These are phyloP conservation scores for Sodiomyces alkalinus DNA, from an alignment of 2,329 filamentous ascomycete species.

Conservation along the genomic window DNA sequence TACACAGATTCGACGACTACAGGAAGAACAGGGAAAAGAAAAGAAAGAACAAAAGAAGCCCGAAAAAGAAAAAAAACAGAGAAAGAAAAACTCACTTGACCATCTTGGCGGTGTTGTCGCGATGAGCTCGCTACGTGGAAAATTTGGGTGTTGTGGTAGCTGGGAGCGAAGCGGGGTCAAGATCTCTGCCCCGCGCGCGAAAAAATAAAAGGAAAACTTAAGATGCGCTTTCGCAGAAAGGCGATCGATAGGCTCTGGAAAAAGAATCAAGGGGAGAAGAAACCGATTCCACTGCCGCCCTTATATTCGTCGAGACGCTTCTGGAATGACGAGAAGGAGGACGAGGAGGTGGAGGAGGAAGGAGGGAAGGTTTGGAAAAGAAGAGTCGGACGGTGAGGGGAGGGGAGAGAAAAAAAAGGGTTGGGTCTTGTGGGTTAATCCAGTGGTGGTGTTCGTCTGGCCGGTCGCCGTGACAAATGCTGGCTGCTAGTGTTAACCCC, in stretches of 20 bases:
- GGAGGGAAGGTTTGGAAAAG: neutral
- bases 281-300: constrained; percentile 24
- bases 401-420: constrained; percentile 8
- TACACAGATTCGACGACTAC: no score
- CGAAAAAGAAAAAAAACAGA: constrained; percentile 3
- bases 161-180: constrained; percentile 33
- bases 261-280: no score
- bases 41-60: neutral
- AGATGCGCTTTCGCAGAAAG: constrained; percentile 5
- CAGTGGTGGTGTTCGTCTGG: no score
- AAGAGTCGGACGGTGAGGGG: constrained; percentile 1
- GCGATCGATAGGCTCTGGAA: constrained; percentile 5
- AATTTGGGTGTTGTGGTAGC: constrained; percentile 14
- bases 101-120: constrained; percentile 81
- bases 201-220: neutral
- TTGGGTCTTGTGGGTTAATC: constrained; percentile 6
- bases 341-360: constrained; percentile 5
- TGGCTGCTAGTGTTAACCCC: no score
- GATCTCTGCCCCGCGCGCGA: constrained; percentile 12
- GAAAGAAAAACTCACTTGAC: constrained; percentile 74
- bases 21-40: no score
- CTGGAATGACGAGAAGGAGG: constrained; percentile 2
- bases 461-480: constrained; percentile 5
- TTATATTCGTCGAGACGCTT: constrained; percentile 16
- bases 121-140: constrained; percentile 22